These are phyloP conservation scores for Ulvella scutata DNA, from an alignment of 139 green algal genomes.

Conservation along the genomic window DNA sequence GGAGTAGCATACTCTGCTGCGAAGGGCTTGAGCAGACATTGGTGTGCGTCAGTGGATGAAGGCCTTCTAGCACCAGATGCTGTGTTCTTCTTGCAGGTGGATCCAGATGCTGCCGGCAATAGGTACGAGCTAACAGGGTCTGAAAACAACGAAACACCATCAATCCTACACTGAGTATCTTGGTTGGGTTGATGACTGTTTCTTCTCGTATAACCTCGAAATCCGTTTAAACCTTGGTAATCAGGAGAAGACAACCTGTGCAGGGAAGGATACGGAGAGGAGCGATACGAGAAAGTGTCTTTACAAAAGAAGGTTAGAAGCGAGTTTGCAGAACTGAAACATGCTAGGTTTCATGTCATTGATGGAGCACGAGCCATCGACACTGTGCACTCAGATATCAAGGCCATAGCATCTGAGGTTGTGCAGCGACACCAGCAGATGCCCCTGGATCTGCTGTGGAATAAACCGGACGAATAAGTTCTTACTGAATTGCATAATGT, in stretches of 20 bases:
- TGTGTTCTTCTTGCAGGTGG: slow-evolving; percentile 63
- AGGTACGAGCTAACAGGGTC: background rate
- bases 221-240: background rate
- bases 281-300: slow-evolving; percentile 69
- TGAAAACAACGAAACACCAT: background rate
- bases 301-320: slow-evolving; percentile 39
- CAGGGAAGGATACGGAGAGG: slow-evolving; percentile 68
- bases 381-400: background rate
- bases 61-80: slow-evolving; percentile 72
- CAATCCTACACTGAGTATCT: background rate
- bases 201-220: background rate
- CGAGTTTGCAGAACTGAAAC: background rate
- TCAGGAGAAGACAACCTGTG: background rate
- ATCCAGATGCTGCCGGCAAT: slow-evolving; percentile 26
- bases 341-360: background rate
- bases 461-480: too few relatives aligned
- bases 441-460: too few relatives aligned
- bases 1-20: slow-evolving; percentile 82
- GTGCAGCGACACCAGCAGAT: too few relatives aligned
- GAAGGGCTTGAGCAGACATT: slow-evolving; percentile 64
- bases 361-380: background rate
- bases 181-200: background rate
- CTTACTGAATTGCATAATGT: too few relatives aligned
- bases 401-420: background rate
- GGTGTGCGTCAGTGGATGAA: slow-evolving; percentile 20